Conservation (phyloP, 805 yeast species). For the Saccharomycopsis fodiens region DNA sequence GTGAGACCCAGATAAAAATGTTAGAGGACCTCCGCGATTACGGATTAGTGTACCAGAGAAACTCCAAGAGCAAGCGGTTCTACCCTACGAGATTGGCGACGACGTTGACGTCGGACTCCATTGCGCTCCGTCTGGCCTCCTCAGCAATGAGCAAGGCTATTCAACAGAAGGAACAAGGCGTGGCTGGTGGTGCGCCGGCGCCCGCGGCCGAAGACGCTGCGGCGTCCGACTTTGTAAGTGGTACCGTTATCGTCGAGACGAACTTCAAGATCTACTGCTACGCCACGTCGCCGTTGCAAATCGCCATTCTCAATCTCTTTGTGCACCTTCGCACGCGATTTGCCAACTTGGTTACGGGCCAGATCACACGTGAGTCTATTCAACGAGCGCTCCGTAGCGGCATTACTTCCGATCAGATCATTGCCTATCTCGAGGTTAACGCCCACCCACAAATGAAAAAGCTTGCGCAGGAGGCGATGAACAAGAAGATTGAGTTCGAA, state of each 20-base stretch:
- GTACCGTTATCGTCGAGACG: constrained; percentile 84
- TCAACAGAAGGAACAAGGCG: constrained; percentile 23
- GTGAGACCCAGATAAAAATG: constrained; percentile 78
- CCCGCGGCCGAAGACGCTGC: constrained; percentile 21
- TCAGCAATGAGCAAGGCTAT: constrained; percentile 67
- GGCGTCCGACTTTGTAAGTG: constrained; percentile 30
- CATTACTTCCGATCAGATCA: constrained; percentile 90
- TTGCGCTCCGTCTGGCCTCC: constrained; percentile 64
- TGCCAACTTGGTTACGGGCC: constrained; percentile 88
- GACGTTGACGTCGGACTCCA: constrained; percentile 77
- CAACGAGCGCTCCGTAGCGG: constrained; percentile 80
- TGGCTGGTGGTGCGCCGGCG: constrained; percentile 19
- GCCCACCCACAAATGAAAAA: constrained; percentile 89
- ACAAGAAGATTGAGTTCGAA: constrained; percentile 61
- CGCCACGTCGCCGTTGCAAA: constrained; percentile 89
- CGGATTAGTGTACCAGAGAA: constrained; percentile 75
- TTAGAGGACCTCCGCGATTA: constrained; percentile 84
- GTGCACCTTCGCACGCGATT: constrained; percentile 81
- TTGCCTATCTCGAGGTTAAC: constrained; percentile 80
- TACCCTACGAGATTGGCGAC: constrained; percentile 91
- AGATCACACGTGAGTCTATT: constrained; percentile 85
- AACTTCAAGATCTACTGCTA: constrained; percentile 90
- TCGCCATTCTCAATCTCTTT: constrained; percentile 83
- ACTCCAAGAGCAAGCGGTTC: constrained; percentile 51
- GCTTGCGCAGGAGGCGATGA: constrained; percentile 59